Conservation (phyloP, 2,329 filamentous ascomycete species). For the Beauveria scarabaeidicola region DNA sequence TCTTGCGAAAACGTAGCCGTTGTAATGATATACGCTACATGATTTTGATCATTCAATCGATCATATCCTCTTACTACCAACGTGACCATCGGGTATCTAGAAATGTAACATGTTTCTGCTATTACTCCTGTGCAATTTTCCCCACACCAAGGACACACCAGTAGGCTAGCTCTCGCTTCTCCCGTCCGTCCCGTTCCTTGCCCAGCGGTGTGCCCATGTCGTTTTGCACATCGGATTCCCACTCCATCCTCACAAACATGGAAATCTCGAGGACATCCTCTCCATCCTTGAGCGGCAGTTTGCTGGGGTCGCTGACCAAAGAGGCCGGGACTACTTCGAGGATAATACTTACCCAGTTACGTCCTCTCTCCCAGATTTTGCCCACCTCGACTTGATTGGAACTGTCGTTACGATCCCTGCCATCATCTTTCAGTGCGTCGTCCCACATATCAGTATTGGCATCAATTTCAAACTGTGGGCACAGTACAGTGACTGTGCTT, state of each 20-base stretch:
- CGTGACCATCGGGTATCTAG: constrained; percentile 32
- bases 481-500: constrained; percentile 81
- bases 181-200: constrained; percentile 54
- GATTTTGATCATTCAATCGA: constrained; percentile 7
- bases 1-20: constrained; percentile 40
- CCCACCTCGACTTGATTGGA: constrained; percentile 64
- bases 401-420: constrained; percentile 31
- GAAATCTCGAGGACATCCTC: constrained; percentile 76
- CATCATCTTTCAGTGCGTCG: constrained; percentile 64
- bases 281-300: constrained; percentile 45
- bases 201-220: constrained; percentile 49
- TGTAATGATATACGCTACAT: constrained; percentile 29
- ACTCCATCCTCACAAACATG: constrained; percentile 86
- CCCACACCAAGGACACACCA: constrained; percentile 92
- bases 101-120: constrained; percentile 7
- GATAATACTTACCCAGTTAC: constrained; percentile 93
- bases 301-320: constrained; percentile 35
- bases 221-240: constrained; percentile 64
- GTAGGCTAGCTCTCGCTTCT: constrained; percentile 84
- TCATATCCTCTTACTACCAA: constrained; percentile 7
- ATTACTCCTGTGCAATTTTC: constrained; percentile 52
- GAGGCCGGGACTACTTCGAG: constrained; percentile 73
- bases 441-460: constrained; percentile 86
- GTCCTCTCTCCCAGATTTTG: constrained; percentile 90
- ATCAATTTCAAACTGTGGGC: constrained; percentile 87